These are phyloP conservation scores for Amanita pallidorosea DNA, from an alignment of 768 basidiomycete genomes.

Conservation along the genomic window DNA sequence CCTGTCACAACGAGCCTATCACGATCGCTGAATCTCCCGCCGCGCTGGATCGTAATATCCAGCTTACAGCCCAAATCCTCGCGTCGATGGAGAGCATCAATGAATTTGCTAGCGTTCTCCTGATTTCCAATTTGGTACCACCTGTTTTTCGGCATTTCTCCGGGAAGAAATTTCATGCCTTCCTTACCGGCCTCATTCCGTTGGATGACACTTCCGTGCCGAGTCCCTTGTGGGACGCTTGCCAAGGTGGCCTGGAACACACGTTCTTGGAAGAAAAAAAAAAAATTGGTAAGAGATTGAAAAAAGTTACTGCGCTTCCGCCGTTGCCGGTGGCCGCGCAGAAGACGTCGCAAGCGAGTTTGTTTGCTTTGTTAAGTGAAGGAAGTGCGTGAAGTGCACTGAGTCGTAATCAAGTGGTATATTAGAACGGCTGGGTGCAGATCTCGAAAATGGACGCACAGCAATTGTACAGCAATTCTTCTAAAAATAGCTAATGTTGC, in stretches of 20 bases:
- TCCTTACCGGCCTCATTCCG: conserved; percentile 25
- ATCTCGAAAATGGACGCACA: neutral
- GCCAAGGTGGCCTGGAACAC: conserved; percentile 32
- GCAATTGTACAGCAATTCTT: neutral
- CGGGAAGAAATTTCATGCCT: conserved; percentile 46
- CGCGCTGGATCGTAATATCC: conserved; percentile 50
- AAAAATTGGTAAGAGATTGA: conserved; percentile 30
- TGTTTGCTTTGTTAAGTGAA: neutral
- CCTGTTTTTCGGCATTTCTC: conserved; percentile 42
- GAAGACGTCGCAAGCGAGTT: neutral
- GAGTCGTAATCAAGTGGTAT: neutral
- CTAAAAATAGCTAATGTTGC: neutral
- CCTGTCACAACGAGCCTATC: neutral
- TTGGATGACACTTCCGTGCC: conserved; percentile 15
- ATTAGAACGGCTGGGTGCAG: neutral
- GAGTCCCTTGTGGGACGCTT: conserved; percentile 34
- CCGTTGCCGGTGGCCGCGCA: neutral
- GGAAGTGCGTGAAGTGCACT: neutral
- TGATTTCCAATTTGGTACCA: conserved; percentile 39
- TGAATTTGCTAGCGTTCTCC: conserved; percentile 49
- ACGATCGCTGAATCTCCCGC: conserved; percentile 19
- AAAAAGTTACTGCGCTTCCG: conserved; percentile 7
- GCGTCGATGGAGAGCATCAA: conserved; percentile 50
- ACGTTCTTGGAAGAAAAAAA: conserved; percentile 36
- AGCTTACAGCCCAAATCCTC: conserved; percentile 55